Base-by-base conservation (phyloP, 2,329 filamentous ascomycete genomes). In the Colletotrichum sp. region DNA sequence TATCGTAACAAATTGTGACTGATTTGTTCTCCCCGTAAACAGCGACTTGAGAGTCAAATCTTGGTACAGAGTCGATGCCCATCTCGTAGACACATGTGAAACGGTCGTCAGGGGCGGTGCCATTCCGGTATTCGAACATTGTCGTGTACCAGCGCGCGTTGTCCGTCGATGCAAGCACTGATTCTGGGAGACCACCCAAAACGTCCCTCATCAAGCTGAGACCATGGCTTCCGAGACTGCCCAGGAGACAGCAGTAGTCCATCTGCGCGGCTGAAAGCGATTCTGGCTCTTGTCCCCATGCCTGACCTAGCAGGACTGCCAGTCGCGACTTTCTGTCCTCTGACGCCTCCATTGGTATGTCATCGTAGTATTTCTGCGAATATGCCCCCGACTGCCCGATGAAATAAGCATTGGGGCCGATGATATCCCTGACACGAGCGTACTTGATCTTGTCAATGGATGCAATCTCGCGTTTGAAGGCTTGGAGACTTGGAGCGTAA, bases 161-260 rank as follows among this genome's bases (percentile, higher is more conserved):
- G 24, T 57, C 52, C 52, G 52, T 57, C 52, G 24, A 57, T 8
- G 52, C 52, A 18, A 57, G 52, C 8, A 57, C 52, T 26, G 24
- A 57, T 57, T 57, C 52, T 28, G 52, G 52, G 13, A 57, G 52
- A 16, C 52, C 52, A n/a, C 78, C 78, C 1, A 80, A 15, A 2
- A 57, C 66, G 79, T 92, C 90, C 15, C 90, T 84, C 89, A 92
- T 90, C 3, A 88, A 77, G 0, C 86, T 88, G 1, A 92, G 79
- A 77, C 92, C 90, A 74, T 92, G 90, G 5, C 87, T 88, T 4
- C 89, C 90, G 2, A 91, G 81, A 49, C 85, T 85, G 3, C 84
- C 86, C 6, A 91, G 81, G 70, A 90, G 87, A 1, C 85, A 83
- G 71, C 86, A 88, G 66, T 81, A 82, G 10, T 81, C 78, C 28